Evolutionary conservation across 306 rosid genomes (phyloP), one percentile per base, ranked within the genome.

Genomic region (Trifolium subterraneum): DNA sequence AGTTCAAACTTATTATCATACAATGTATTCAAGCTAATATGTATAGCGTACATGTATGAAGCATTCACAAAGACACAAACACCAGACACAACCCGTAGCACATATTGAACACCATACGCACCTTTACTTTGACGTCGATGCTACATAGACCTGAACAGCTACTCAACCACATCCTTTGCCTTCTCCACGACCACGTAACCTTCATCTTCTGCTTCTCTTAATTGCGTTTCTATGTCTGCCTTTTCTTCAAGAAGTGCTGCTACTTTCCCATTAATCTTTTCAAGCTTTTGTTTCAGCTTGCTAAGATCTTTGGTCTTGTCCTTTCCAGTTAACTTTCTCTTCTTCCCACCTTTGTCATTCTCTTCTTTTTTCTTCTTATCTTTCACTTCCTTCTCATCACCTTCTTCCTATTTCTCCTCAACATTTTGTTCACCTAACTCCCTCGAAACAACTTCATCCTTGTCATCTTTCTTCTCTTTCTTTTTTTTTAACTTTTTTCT

Each of bases 251-350:
- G 64, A 3, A 87, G 90, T 51, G 82, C 86, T 39, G 87, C 86
- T 62, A 88, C 72, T 79, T 91, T 84, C 11, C 12, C 81, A 61
- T 91, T 73, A 7, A 89, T 59, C 70, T 82, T 77, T 77, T 79
- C 92, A 35, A 91, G 81, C 81, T 84, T 89, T 76, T 75, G 90
- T 63, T 84, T 91, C 66, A 90, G 66, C 75, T 85, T 87, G 61
- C 55, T 85, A 20, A 75, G 12, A 79, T 87, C 89, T 35, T 76
- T 85, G 76, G 42, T 33, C 45, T 80, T 87, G 58, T 70, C 85
- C 56, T 80, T 82, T 51, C 60, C 87, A 6, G 69, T 83, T 22
- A 41, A 73, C 77, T 87, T 87, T 51, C 85, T 75, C 73, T 85
- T 88, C 81, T 84, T 85, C 18, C 85, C 91, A 1, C 75, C 33